These are phyloP conservation scores for Debaryomyces singareniensis DNA, from an alignment of 1,139 yeast genomes.

Conservation along the genomic window DNA sequence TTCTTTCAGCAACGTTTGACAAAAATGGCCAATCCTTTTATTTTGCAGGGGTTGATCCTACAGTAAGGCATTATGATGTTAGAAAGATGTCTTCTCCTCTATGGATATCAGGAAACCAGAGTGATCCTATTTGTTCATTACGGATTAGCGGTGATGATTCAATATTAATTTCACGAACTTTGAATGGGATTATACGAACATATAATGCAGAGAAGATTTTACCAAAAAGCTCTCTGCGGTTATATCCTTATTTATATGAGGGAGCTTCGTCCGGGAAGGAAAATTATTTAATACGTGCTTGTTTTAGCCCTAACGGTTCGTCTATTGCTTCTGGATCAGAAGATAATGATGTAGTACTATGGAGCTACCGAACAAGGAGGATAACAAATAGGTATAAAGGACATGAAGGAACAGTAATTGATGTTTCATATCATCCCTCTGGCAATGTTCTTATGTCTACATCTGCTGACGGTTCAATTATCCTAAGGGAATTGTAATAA, in stretches of 20 bases:
- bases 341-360: constrained; percentile 50
- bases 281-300: constrained; percentile 43
- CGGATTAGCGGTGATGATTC: constrained; percentile 46
- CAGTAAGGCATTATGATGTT: constrained; percentile 51
- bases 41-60: constrained; percentile 64
- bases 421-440: constrained; percentile 43
- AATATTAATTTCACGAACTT: constrained; percentile 47
- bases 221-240: constrained; percentile 26
- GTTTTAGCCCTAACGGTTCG: constrained; percentile 33
- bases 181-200: constrained; percentile 52
- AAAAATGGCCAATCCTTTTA: constrained; percentile 38
- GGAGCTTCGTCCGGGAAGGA: constrained; percentile 59
- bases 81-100: constrained; percentile 30
- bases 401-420: constrained; percentile 57
- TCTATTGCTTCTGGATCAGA: constrained; percentile 54
- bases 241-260: constrained; percentile 41
- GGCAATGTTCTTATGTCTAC: constrained; percentile 35
- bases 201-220: constrained; percentile 44
- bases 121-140: constrained; percentile 47
- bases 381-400: constrained; percentile 47
- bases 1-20: constrained; percentile 46
- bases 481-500: constrained; percentile 29
- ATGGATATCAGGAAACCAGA: constrained; percentile 45
- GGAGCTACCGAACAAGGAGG: constrained; percentile 54
- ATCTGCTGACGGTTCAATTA: constrained; percentile 45